phyloP scores from a whole-genome alignment of 1,284 basidiomycete species.

The Anthracocystis setariae region DNA sequence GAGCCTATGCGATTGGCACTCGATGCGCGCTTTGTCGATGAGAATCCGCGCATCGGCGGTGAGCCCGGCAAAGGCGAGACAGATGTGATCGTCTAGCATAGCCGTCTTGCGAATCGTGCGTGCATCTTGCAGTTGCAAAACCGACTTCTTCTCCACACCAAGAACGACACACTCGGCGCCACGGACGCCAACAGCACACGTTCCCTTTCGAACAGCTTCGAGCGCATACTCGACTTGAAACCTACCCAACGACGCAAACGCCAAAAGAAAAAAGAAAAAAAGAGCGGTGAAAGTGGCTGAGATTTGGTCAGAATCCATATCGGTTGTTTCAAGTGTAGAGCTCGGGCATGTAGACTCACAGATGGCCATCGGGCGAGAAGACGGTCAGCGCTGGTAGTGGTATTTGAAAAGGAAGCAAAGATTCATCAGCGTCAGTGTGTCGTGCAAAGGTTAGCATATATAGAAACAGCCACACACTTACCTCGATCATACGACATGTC shows the following conservation, averaged over 20 bases:
- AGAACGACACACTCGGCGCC: slow-evolving; percentile 94
- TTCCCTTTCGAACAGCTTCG: slow-evolving; percentile 96
- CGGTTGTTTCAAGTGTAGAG: too few relatives aligned
- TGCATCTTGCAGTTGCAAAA: slow-evolving; percentile 96
- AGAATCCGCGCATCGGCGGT: slow-evolving; percentile 97
- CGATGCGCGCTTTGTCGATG: slow-evolving; percentile 96
- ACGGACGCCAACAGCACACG: slow-evolving; percentile 95
- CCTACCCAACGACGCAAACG: too few relatives aligned
- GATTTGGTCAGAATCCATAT: too few relatives aligned
- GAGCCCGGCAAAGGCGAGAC: slow-evolving; percentile 94
- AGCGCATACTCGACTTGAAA: slow-evolving; percentile 94
- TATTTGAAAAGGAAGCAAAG: not conserved
- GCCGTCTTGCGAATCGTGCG: slow-evolving; percentile 97
- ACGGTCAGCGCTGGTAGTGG: slow-evolving; percentile 78
- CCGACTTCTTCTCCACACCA: slow-evolving; percentile 98
- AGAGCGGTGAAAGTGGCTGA: too few relatives aligned
- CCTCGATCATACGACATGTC: slow-evolving; percentile 60
- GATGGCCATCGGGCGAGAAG: slow-evolving; percentile 92
- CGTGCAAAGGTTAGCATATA: too few relatives aligned
- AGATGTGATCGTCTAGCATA: slow-evolving; percentile 98
- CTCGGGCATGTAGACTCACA: too few relatives aligned
- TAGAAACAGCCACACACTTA: slow-evolving; percentile 15
- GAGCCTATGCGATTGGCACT: slow-evolving; percentile 96
- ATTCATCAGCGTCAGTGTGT: not conserved
- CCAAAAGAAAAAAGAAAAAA: too few relatives aligned